These are phyloP conservation scores for Penicillium sp. DNA, from an alignment of 2,329 filamentous ascomycete genomes.

Conservation along the genomic window DNA sequence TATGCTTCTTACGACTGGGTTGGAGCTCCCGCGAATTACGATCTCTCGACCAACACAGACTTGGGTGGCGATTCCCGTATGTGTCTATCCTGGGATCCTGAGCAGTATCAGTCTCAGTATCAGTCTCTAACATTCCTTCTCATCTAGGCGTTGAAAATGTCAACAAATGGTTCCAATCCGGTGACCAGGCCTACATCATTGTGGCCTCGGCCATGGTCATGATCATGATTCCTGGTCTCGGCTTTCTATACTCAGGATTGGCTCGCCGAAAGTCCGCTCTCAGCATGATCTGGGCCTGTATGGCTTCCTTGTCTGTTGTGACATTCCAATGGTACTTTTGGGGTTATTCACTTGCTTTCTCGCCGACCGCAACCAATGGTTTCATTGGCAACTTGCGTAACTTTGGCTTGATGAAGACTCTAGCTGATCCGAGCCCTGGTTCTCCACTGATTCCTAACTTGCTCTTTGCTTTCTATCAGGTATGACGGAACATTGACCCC, in stretches of 20 bases:
- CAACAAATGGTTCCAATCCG: slow-evolving; percentile 92
- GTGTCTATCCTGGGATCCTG: slow-evolving; percentile 40
- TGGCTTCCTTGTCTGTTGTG: slow-evolving; percentile 88
- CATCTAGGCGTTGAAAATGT: slow-evolving; percentile 73
- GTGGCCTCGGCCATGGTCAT: slow-evolving; percentile 87
- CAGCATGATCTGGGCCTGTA: slow-evolving; percentile 94
- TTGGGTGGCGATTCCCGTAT: slow-evolving; percentile 76
- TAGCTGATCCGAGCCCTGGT: slow-evolving; percentile 81
- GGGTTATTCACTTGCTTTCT: slow-evolving; percentile 96
- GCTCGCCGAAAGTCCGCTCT: slow-evolving; percentile 97
- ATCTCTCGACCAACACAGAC: slow-evolving; percentile 52
- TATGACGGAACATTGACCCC: slow-evolving; percentile 38
- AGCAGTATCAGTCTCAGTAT: neutral
- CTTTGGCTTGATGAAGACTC: slow-evolving; percentile 82
- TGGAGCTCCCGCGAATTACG: slow-evolving; percentile 46
- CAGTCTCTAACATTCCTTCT: slow-evolving; percentile 14
- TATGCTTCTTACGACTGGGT: slow-evolving; percentile 53
- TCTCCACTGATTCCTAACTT: slow-evolving; percentile 85
- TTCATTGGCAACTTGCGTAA: slow-evolving; percentile 90
- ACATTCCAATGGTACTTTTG: slow-evolving; percentile 99
- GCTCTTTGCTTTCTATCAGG: slow-evolving; percentile 91
- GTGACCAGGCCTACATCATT: slow-evolving; percentile 93
- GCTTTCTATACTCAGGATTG: slow-evolving; percentile 95
- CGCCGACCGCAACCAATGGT: slow-evolving; percentile 73
- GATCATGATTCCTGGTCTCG: slow-evolving; percentile 94